Evolutionary conservation across 164 flowering plant species (phyloP), one percentile per base, ranked within the genome.

Genomic region (Magnolia sinica): DNA sequence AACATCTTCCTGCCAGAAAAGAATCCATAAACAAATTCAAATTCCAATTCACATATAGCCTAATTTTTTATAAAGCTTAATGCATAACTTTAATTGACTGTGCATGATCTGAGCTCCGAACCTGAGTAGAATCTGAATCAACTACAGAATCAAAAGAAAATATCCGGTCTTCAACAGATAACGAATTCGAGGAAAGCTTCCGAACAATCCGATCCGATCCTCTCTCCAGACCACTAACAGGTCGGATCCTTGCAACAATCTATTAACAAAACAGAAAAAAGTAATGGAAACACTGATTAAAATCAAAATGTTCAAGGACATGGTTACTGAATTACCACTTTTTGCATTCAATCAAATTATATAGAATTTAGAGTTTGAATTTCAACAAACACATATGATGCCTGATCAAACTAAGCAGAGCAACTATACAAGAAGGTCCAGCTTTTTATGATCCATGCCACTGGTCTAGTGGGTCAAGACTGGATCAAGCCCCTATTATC

Each of bases 161-260:
- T 11, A 73, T 84, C 6, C 93, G 84, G n/a, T 91, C 97, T 50
- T 87, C 92, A 79, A 90, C 85, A 8, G 78, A 78, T 18, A 96
- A 22, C 0, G 90, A 74, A 82, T 88, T 88, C 0, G 87, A 70
- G 18, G 95, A 86, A 76, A 89, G 82, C 82, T 87, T 93, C 76
- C 73, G 85, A 11, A 93, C 90, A 3, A 78, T 70, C 66, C 80
- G 50, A 61, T 73, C 84, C 1, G 81, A 86, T n/a, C 73, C 83
- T 68, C 79, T 86, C 71, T 84, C 89, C 27, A 72, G 83, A 64
- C 76, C 87, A 73, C 74, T 84, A 1, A 52, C 79, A 10, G 98
- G 91, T 73, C 90, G 88, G 76, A 96, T 91, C 76, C 98, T 87
- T 67, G 87, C 95, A 58, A 91, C 87, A 80, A 94, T 91, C 98